These are phyloP conservation scores for Globisporangium mamillatum DNA, from an alignment of 352 stramenopile species.

Conservation along the genomic window DNA sequence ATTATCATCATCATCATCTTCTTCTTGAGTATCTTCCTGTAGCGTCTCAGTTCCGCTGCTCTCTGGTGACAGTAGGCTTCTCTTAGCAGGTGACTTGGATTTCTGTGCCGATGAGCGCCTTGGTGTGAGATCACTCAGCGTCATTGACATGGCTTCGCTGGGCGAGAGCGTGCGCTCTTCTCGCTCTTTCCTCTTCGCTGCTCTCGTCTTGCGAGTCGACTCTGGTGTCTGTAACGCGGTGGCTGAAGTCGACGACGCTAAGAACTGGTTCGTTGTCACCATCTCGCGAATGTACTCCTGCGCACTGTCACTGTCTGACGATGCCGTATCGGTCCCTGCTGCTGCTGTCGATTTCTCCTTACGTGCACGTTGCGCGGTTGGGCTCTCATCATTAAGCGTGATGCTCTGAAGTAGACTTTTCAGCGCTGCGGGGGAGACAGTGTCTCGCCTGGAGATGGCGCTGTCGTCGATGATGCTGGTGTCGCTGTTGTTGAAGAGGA, in stretches of 20 bases:
- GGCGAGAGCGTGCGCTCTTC: constrained; percentile 22
- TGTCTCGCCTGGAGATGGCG: constrained; percentile 29
- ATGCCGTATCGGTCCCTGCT: neutral
- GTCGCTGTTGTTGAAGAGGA: constrained; percentile 28
- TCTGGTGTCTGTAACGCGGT: constrained; percentile 10
- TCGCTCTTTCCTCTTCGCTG: constrained; percentile 15
- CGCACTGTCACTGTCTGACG: constrained; percentile 5
- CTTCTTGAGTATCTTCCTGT: constrained; percentile 16
- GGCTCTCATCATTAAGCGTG: constrained; percentile 15
- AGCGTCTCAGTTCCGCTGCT: constrained; percentile 10
- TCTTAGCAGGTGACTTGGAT: constrained; percentile 14
- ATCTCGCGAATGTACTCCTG: constrained; percentile 9
- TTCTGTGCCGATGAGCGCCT: constrained; percentile 9
- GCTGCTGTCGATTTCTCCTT: neutral
- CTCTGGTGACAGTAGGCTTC: constrained; percentile 7
- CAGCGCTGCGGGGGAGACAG: constrained; percentile 28
- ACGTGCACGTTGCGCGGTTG: neutral
- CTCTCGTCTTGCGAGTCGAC: constrained; percentile 14
- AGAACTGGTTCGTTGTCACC: constrained; percentile 13
- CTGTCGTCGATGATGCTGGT: constrained; percentile 17
- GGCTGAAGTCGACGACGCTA: neutral
- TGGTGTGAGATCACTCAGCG: constrained; percentile 9
- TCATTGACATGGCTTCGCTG: constrained; percentile 17
- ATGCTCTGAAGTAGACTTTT: constrained; percentile 33
- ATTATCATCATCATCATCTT: constrained; percentile 9